phyloP scores from a whole-genome alignment of 2,329 filamentous ascomycete genomes.

The Fusarium lateritium region DNA sequence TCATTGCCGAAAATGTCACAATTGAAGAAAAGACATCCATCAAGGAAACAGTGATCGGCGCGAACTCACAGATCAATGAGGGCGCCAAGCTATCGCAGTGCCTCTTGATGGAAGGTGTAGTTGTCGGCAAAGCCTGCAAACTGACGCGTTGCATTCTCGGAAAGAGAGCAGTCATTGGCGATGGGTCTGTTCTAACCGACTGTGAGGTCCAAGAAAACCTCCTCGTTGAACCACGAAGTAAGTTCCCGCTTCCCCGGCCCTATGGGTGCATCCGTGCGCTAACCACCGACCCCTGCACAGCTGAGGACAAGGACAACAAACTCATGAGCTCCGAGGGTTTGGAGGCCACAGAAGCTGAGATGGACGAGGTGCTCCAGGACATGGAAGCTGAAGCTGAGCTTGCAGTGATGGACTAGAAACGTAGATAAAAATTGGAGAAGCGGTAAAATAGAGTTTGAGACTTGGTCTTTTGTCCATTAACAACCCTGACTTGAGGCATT shows the following conservation, averaged over 20 bases:
- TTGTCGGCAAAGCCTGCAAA: slow-evolving; percentile 86
- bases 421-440: slow-evolving; percentile 14
- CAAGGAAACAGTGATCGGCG: slow-evolving; percentile 91
- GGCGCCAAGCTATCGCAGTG: slow-evolving; percentile 91
- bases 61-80: slow-evolving; percentile 87
- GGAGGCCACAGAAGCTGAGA: slow-evolving; percentile 74
- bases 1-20: slow-evolving; percentile 90
- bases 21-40: slow-evolving; percentile 92
- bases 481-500: slow-evolving; percentile 5
- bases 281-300: slow-evolving; percentile 55
- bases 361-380: slow-evolving; percentile 66
- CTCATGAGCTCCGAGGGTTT: slow-evolving; percentile 78
- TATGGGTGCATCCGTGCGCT: slow-evolving; percentile 14
- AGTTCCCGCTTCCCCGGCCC: slow-evolving; percentile 55
- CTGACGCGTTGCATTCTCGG: slow-evolving; percentile 91
- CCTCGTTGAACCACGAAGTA: slow-evolving; percentile 83
- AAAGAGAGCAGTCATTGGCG: slow-evolving; percentile 84
- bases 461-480: neutral
- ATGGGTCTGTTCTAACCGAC: slow-evolving; percentile 83
- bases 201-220: slow-evolving; percentile 95
- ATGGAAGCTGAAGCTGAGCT: slow-evolving; percentile 55
- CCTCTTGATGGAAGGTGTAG: slow-evolving; percentile 91
- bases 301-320: slow-evolving; percentile 77
- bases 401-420: slow-evolving; percentile 45
- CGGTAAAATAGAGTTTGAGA: slow-evolving; percentile 20